Conservation (phyloP, 2,329 filamentous ascomycete genomes). For the Podosphaera aphanis region DNA sequence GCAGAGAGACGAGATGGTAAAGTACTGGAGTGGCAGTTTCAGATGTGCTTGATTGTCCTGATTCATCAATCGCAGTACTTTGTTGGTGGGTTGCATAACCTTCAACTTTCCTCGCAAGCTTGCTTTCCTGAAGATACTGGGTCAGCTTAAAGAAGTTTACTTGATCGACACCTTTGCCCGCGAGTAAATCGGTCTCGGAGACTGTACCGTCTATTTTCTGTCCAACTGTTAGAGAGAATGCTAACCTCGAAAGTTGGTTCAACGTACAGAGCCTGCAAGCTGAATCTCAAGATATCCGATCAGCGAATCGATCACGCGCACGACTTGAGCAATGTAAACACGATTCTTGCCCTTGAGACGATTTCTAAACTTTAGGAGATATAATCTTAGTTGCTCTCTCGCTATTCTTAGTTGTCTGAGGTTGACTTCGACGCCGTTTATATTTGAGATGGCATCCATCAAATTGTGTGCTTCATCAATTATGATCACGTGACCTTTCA, state of each 20-base stretch:
- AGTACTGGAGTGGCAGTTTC: constrained; percentile 13
- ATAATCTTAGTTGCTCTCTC: constrained; percentile 52
- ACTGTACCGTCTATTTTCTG: constrained; percentile 40
- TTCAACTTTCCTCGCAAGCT: constrained; percentile 83
- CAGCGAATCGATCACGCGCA: constrained; percentile 61
- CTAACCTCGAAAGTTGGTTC: not conserved
- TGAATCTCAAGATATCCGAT: constrained; percentile 40
- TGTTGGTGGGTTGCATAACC: constrained; percentile 46
- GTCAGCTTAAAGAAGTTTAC: constrained; percentile 83
- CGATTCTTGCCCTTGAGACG: constrained; percentile 76
- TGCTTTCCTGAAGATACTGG: constrained; percentile 73
- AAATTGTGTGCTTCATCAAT: constrained; percentile 96
- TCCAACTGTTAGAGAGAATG: constrained; percentile 4
- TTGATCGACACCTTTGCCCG: constrained; percentile 73
- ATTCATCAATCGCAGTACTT: constrained; percentile 5
- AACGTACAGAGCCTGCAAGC: constrained; percentile 23
- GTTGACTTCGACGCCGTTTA: constrained; percentile 58
- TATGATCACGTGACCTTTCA: constrained; percentile 78
- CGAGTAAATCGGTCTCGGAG: constrained; percentile 46
- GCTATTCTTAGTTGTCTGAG: constrained; percentile 50
- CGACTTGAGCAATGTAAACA: constrained; percentile 72
- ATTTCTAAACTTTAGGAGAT: constrained; percentile 72
- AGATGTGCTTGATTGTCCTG: constrained; percentile 6
- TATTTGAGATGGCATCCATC: constrained; percentile 78
- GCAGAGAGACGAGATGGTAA: constrained; percentile 40